Base-by-base conservation (phyloP, 208 protist genomes). In the Crithidia thermophila region DNA sequence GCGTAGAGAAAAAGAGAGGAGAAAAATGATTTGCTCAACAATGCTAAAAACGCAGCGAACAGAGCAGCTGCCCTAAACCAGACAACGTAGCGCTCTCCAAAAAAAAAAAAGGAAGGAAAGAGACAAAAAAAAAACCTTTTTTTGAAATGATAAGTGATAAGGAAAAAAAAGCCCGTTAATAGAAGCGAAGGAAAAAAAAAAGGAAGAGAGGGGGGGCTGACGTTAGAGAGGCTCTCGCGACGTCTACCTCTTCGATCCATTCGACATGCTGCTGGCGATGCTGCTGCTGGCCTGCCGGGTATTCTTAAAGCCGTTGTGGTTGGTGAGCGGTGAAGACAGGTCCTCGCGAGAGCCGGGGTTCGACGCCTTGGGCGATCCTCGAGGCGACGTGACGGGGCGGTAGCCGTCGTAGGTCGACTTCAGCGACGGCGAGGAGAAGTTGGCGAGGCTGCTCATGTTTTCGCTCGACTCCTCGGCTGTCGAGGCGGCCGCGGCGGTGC, bases 401-500 rank as follows among this genome's bases (percentile, higher is more conserved):
- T 45, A 45, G 1, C 45, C 46, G 37, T 68, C 60, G 23, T 59
- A 52, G 25, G 20, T 23, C 4, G 61, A 21, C 52, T 40, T 53
- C 6, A 63, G 20, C 36, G 52, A 69, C 45, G 55, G 31, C 16
- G 52, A 43, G 30, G 55, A 75, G 13, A 51, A 56, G 30, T 23
- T 61, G 30, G 67, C 56, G 59, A 69, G 61, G 40, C 49, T 65
- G 27, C 36, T 20, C 21, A 75, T 53, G 43, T 72, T 70, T 18
- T 73, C 70, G 40, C 46, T 65, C 11, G 71, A 58, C 25, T 75
- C 63, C 39, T 66, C 69, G 27, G 47, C 16, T 27, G 55, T 30
- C n/a, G 68, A 56, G 16, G 61, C 53, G 18, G 68, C 65, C 16
- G 78, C 72, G 28, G 73, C 71, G 28, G 51, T 18, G 39, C 36